phyloP scores from a whole-genome alignment of 1,284 basidiomycete genomes.

The Erythrobasidium hasegawianum region DNA sequence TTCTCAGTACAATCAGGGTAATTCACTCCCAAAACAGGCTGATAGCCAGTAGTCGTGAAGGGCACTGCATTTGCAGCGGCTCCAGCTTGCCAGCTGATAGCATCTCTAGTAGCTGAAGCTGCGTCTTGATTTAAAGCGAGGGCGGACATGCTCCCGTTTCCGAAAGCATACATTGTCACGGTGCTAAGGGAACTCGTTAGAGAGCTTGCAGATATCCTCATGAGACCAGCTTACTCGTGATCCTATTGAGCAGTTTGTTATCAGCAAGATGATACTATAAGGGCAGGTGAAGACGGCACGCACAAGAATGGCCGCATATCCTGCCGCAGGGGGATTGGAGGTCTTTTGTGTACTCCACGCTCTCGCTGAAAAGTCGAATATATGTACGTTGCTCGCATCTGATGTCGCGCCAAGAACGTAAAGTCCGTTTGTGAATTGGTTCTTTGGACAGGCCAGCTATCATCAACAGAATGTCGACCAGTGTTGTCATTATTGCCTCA shows the following conservation, averaged over 20 bases:
- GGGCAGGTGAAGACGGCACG: neutral
- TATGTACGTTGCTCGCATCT: conserved; percentile 7
- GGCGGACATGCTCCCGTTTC: conserved; percentile 21
- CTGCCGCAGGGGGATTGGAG: neutral
- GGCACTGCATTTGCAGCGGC: conserved; percentile 16
- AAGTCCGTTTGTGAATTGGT: conserved; percentile 34
- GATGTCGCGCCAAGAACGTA: conserved; percentile 22
- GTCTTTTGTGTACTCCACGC: conserved; percentile 20
- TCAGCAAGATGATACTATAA: neutral
- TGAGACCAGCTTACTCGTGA: conserved; percentile 19
- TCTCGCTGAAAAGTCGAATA: conserved; percentile 16
- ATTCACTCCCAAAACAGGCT: conserved; percentile 28
- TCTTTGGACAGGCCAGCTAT: neutral
- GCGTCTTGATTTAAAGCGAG: conserved; percentile 14
- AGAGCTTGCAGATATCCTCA: neutral
- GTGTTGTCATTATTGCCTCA: neutral
- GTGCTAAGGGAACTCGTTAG: conserved; percentile 4
- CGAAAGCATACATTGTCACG: conserved; percentile 22
- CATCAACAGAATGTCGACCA: neutral
- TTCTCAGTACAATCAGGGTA: neutral
- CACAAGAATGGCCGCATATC: conserved; percentile 26
- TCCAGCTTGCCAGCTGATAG: conserved; percentile 14
- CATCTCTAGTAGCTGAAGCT: conserved; percentile 5
- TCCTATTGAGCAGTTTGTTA: conserved; percentile 1
- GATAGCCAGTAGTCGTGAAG: conserved; percentile 13